These are phyloP conservation scores for Metschnikowia borealis DNA, from an alignment of 805 yeast species.

Conservation along the genomic window DNA sequence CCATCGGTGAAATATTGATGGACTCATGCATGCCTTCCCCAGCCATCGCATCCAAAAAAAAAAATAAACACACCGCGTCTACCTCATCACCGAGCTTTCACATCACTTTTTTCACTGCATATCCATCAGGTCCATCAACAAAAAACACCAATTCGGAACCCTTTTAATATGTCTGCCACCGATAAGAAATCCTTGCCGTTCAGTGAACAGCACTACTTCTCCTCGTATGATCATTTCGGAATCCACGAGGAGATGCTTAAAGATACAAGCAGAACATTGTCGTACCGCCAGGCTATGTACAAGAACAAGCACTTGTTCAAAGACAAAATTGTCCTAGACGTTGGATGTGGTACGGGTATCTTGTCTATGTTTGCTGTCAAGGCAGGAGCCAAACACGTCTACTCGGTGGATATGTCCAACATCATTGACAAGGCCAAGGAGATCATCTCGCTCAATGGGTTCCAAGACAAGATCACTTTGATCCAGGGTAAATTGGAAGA, in stretches of 20 bases:
- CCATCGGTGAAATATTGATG: not conserved
- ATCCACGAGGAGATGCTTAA: constrained; percentile 99
- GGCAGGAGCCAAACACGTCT: constrained; percentile 98
- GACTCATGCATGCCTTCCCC: constrained; percentile 1
- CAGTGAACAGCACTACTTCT: constrained; percentile 89
- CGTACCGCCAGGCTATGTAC: constrained; percentile 88
- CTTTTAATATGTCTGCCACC: constrained; percentile 50
- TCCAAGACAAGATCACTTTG: constrained; percentile 79
- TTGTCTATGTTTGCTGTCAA: constrained; percentile 96
- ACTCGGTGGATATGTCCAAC: constrained; percentile 95
- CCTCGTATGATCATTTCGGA: constrained; percentile 94
- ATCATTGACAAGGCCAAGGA: constrained; percentile 95
- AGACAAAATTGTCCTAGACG: constrained; percentile 92
- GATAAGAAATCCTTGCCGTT: constrained; percentile 60
- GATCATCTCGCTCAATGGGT: constrained; percentile 80
- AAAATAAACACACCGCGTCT: not conserved
- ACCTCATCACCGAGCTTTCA: constrained; percentile 1
- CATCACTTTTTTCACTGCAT: not conserved
- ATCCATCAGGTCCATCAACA: not conserved
- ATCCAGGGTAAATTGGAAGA: constrained; percentile 94
- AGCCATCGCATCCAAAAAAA: constrained; percentile 2
- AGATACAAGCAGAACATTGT: constrained; percentile 86
- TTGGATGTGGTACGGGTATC: constrained; percentile 99
- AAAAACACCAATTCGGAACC: not conserved
- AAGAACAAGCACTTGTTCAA: constrained; percentile 86